phyloP scores from a whole-genome alignment of 495 filamentous ascomycete species.

The Tirmania nivea region DNA sequence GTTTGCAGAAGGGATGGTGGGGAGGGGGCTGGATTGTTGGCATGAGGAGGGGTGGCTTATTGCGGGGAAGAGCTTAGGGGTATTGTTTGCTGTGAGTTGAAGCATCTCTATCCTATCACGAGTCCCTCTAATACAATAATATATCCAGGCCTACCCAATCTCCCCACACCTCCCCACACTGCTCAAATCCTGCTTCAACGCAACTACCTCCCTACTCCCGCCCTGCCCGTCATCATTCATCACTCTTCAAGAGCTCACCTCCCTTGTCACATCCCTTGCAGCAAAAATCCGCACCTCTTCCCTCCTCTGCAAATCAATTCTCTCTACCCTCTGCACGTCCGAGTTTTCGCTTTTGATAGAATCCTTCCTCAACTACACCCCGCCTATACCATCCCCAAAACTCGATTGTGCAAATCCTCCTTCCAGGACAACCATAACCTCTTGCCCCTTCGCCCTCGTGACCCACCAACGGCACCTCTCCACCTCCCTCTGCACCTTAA shows the following conservation, averaged over 20 bases:
- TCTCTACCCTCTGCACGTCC: not conserved
- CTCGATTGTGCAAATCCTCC: not conserved
- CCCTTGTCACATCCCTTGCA: not conserved
- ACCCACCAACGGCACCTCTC: not conserved
- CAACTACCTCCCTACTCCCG: not conserved
- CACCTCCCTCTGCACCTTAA: not conserved
- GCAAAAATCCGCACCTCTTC: not conserved
- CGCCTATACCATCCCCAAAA: not conserved
- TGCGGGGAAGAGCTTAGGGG: too few relatives aligned
- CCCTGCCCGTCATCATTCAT: not conserved
- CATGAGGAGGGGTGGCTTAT: too few relatives aligned
- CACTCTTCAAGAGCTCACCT: not conserved
- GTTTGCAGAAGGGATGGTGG: too few relatives aligned
- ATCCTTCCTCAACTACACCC: not conserved
- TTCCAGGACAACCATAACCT: not conserved
- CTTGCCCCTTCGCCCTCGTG: not conserved
- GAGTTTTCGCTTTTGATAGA: not conserved
- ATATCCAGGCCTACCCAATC: not conserved
- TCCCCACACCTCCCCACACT: not conserved
- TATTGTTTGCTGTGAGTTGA: too few relatives aligned
- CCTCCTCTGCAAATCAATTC: not conserved
- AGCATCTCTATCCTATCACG: too few relatives aligned
- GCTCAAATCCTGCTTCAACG: not conserved
- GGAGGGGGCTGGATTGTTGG: too few relatives aligned
- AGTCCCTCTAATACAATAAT: too few relatives aligned